Evolutionary conservation across 2,329 filamentous ascomycete species (phyloP).

Genomic region (Phialemonium atrogriseum): DNA sequence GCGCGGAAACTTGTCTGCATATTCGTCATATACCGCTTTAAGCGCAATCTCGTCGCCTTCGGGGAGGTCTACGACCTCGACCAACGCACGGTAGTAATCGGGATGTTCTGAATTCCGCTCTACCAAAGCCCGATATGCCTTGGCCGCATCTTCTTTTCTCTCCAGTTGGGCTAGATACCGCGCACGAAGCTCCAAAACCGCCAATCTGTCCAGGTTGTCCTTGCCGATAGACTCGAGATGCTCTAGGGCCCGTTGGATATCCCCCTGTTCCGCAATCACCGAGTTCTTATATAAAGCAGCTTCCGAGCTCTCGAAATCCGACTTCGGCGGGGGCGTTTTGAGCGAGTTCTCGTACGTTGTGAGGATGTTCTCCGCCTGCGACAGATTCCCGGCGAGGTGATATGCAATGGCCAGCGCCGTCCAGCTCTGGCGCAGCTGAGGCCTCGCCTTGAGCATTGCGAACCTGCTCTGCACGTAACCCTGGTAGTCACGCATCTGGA

Average conservation of each 20-base stretch:
- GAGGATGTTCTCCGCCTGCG: constrained; percentile 82
- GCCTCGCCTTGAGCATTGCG: constrained; percentile 77
- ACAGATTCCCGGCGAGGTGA: constrained; percentile 78
- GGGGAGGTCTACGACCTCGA: constrained; percentile 56
- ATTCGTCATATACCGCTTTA: constrained; percentile 69
- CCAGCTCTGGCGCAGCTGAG: constrained; percentile 85
- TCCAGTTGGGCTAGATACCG: constrained; percentile 74
- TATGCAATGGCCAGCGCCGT: constrained; percentile 92
- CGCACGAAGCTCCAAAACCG: constrained; percentile 77
- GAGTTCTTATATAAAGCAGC: constrained; percentile 91
- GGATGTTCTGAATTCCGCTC: constrained; percentile 85
- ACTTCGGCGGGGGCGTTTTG: constrained; percentile 67
- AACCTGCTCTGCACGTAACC: constrained; percentile 87
- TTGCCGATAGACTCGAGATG: constrained; percentile 75
- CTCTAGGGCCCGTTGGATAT: constrained; percentile 73
- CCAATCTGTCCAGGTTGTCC: constrained; percentile 72
- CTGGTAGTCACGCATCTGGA: constrained; percentile 92
- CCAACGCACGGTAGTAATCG: constrained; percentile 73
- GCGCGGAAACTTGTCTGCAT: constrained; percentile 71
- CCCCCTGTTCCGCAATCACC: constrained; percentile 84
- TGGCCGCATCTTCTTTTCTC: constrained; percentile 69
- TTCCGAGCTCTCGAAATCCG: constrained; percentile 88
- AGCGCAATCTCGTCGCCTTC: constrained; percentile 48
- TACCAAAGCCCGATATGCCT: constrained; percentile 71
- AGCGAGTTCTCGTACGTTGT: constrained; percentile 90